phyloP scores from a whole-genome alignment of 2,329 filamentous ascomycete species.

The Diaporthe sp. region DNA sequence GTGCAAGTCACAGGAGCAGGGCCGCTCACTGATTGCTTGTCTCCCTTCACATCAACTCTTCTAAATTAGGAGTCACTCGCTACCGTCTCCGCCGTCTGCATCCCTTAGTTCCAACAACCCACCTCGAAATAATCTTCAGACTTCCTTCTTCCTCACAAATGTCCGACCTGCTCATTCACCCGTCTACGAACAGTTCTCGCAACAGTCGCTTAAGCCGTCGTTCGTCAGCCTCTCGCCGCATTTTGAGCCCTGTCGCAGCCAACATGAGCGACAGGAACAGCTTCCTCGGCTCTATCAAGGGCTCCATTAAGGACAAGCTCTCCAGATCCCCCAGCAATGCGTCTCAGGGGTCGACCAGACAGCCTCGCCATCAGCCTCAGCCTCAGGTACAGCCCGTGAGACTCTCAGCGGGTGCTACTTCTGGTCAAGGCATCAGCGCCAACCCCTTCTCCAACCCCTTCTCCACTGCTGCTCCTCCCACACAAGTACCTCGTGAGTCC shows the following conservation, averaged over 20 bases:
- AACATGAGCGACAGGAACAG: conserved; percentile 37
- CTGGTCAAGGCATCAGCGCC: conserved; percentile 39
- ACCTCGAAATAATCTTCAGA: not conserved
- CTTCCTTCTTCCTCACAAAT: conserved; percentile 16
- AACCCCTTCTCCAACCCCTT: conserved; percentile 44
- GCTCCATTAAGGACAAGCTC: conserved; percentile 53
- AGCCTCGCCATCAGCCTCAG: conserved; percentile 43
- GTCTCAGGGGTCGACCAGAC: conserved; percentile 32
- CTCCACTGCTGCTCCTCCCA: conserved; percentile 42
- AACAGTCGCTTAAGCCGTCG: not conserved
- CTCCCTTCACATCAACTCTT: not conserved
- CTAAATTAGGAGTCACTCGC: conserved; percentile 6
- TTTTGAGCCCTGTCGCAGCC: conserved; percentile 15
- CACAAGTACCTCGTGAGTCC: conserved; percentile 44
- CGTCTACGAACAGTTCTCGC: conserved; percentile 35
- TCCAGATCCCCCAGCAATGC: conserved; percentile 46
- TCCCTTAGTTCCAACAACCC: conserved; percentile 4
- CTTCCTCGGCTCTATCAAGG: conserved; percentile 50
- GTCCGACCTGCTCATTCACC: conserved; percentile 37
- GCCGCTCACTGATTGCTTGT: conserved; percentile 14
- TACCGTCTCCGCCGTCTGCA: not conserved
- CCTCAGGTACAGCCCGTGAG: conserved; percentile 31
- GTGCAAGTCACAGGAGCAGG: not conserved
- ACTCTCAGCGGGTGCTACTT: conserved; percentile 34
- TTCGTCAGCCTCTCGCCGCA: not conserved